These are phyloP conservation scores for Talaromyces rugulosus DNA, from an alignment of 2,329 filamentous ascomycete species.

Conservation along the genomic window DNA sequence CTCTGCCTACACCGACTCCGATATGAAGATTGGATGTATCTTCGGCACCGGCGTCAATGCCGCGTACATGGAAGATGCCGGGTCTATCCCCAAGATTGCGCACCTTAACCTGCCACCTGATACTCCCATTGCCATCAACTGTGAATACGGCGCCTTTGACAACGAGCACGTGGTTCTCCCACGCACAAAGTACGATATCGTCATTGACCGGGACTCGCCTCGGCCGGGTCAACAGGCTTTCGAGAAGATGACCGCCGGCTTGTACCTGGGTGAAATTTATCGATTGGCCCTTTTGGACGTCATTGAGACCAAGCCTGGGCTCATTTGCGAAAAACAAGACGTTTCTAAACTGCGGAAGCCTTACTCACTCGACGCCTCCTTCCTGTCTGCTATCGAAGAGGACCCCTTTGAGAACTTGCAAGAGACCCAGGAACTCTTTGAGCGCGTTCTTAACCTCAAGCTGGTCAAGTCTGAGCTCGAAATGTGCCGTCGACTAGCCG, in stretches of 20 bases:
- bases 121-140: conserved; percentile 90
- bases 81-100: conserved; percentile 87
- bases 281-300: conserved; percentile 81
- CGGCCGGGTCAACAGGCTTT: conserved; percentile 92
- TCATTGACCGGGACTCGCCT: conserved; percentile 86
- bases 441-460: conserved; percentile 66
- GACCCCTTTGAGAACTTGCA: conserved; percentile 94
- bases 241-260: conserved; percentile 95
- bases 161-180: conserved; percentile 88
- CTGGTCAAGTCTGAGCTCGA: conserved; percentile 77
- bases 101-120: conserved; percentile 83
- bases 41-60: conserved; percentile 98
- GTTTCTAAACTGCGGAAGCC: conserved; percentile 75
- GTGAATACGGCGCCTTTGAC: conserved; percentile 95
- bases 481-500: conserved; percentile 80
- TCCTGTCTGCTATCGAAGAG: conserved; percentile 89
- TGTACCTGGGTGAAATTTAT: conserved; percentile 94
- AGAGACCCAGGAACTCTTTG: conserved; percentile 80
- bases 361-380: conserved; percentile 88
- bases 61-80: conserved; percentile 93
- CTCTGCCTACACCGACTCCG: conserved; percentile 89
- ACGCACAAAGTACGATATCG: conserved; percentile 76
- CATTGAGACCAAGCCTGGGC: conserved; percentile 68
- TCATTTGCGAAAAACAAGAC: conserved; percentile 81
- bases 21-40: conserved; percentile 94